A percentile compares a stretch with the other conserved stretches of the same genome.
These are phyloP conservation scores for Morella rubra DNA, from an alignment of 306 rosid species.

Conservation along the genomic window DNA sequence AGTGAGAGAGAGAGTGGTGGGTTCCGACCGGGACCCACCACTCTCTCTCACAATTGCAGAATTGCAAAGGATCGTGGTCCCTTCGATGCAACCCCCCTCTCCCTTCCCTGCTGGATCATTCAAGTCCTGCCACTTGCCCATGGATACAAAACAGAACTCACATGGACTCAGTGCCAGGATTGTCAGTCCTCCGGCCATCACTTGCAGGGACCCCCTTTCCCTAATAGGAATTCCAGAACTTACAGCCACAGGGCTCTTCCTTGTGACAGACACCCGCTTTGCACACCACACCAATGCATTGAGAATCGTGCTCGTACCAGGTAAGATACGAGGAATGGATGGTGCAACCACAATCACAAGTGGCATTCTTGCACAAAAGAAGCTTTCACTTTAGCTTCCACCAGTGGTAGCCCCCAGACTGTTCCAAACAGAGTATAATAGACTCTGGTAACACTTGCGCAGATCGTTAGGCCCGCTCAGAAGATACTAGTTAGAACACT, in stretches of 20 bases:
- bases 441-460: neutral
- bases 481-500: neutral
- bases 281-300: neutral
- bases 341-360: neutral
- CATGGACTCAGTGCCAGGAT: constrained; percentile 1
- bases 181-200: neutral
- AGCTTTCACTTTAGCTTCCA: neutral
- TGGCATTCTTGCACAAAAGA: neutral
- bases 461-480: neutral
- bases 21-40: too few species aligned
- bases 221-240: neutral
- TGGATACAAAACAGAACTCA: neutral
- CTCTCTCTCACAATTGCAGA: too few species aligned
- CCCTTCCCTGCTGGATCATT: neutral
- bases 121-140: neutral
- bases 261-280: neutral
- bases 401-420: neutral
- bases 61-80: too few species aligned
- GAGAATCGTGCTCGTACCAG: neutral
- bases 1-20: too few species aligned
- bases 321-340: neutral
- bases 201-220: neutral
- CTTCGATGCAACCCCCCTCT: too few species aligned
- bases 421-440: neutral
- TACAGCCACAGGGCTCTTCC: neutral